Evolutionary conservation across 345 rosid species (phyloP), one percentile per base, ranked within the genome.

Genomic region (Adansonia digitata): DNA sequence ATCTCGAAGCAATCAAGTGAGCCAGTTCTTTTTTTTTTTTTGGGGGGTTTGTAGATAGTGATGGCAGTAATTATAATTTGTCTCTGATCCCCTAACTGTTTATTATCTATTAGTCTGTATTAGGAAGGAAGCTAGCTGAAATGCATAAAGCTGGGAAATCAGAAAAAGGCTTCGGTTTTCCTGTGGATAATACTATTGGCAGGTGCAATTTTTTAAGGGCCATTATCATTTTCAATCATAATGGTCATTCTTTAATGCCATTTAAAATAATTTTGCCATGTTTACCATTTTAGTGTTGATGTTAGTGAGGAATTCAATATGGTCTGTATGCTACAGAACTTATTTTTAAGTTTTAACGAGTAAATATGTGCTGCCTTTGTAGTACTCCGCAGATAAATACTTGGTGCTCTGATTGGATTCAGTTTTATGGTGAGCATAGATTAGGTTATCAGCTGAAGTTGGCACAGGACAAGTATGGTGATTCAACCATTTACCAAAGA

Each of bases 101-200:
- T 64, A 52, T 77, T 59, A 73, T 77, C 83, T 72, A n/a, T 71
- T 80, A 94, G 98, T 77, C 90, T 74, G 89, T 75, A 18, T 78
- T 94, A 71, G 97, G 98, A 61, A 90, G 85, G 89, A 88, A 90
- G 82, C 92, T 92, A 60, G 98, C 92, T 75, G 95, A 91, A 85
- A 94, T 92, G 98, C 98, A 92, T 85, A 90, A 85, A 83, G 94
- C 92, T 14, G 94, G 94, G 45, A 92, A 86, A 81, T 88, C 97
- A 9, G 81, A 80, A 2, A 91, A 90, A 70, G 97, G 98, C 63
- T 94, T 90, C 61, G 97, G 98, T 26, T 94, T 94, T 77, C 89
- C 90, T 56, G 95, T 92, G 42, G 89, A 92, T 52, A 94, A 94
- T 84, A 94, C 97, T 55, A 84, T 94, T 83, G 98, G 98, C 79